Evolutionary conservation across 2,329 filamentous ascomycete species (phyloP), one percentile per base, ranked within the genome.

Genomic region (Claviceps africana): DNA sequence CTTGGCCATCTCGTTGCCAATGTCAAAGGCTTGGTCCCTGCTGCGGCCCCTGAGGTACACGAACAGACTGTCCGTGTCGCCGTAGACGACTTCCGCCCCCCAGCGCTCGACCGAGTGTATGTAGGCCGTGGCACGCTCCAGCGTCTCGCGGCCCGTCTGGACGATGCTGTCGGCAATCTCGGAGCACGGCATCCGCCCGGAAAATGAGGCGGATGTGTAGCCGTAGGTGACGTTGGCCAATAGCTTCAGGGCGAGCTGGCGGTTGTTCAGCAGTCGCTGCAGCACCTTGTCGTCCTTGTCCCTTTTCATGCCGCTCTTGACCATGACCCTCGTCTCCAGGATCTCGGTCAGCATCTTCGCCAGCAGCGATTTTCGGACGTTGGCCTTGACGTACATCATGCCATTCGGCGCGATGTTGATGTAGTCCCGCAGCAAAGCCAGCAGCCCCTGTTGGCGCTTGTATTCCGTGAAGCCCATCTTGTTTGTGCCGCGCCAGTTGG

Each of bases 211-310:
- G 2, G 93, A 97, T 0, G 93, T 93, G 68, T 98, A 98, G 11
- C 93, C 93, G 62, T 98, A 98, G 0, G 93, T 98, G 58, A 98
- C 93, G 60, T 98, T 98, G n/a, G 93, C 93, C 40, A 98, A 87
- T 7, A 98, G 75, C 64, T 98, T 98, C 28, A 98, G 76, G 0
- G 93, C 93, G 3, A 98, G 74, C 61, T 98, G 93, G 61, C 93
- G 77, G 65, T 96, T 95, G 70, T 98, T 94, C 19, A 97, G 74
- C 13, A 97, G 77, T 55, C 86, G 83, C 61, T 97, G 91, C 17
- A 97, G 70, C 0, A 80, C 79, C 64, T 82, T 90, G 69, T 97
- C 90, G 53, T 91, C 83, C 64, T 90, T 93, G 67, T 95, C 88
- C 54, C 82, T 75, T 65, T 95, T 95, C 91, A 98, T 96, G 13